Evolutionary conservation across 805 yeast species (phyloP), one percentile per base, ranked within the genome.

Genomic region (Pichia nanzhaoensis): DNA sequence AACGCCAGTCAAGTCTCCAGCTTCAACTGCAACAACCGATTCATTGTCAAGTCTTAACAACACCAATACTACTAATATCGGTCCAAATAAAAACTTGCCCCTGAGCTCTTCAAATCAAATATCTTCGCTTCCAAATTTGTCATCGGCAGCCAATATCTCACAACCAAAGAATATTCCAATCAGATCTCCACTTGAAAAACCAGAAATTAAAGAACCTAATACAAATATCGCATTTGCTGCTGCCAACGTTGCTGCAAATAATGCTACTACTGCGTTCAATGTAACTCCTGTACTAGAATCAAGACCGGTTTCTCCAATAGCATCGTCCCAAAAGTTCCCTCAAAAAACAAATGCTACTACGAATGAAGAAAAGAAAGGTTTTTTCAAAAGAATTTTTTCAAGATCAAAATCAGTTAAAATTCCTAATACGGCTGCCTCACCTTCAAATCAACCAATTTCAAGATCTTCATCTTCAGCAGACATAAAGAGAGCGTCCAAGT

Each of bases 11-110:
- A 35, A 30, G 22, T 16, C 46, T 14, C 21, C 41, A 22, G 24
- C 46, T 20, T 30, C 46, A 32, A 30, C 47, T 22, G 30, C 48
- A 43, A 22, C 42, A 14, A 18, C 48, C 16, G 39, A 32, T 19
- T 35, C 39, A 27, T 35, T 41, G n/a, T 20, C 30, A 13, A 42
- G 45, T 24, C 5, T 34, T 3, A 27, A n/a, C 20, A 40, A 20
- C 20, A 32, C 42, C 17, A 10, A 10, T 24, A 24, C 28, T 24
- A 24, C 6, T 24, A 24, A 24, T 24, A 24, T n/a, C n/a, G n/a
- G 10, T 7, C 28, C 28, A 24, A 24, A 6, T 24, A 6, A 24
- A 24, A 24, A 24, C 10, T 24, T 24, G 28, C 28, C 28, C 6
- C 10, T 24, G 10, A 24, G 28, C 28, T 6, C 6, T 7, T 6